Evolutionary conservation across 2,329 filamentous ascomycete genomes (phyloP), one percentile per base, ranked within the genome.

Genomic region (Kalmusia sp.): DNA sequence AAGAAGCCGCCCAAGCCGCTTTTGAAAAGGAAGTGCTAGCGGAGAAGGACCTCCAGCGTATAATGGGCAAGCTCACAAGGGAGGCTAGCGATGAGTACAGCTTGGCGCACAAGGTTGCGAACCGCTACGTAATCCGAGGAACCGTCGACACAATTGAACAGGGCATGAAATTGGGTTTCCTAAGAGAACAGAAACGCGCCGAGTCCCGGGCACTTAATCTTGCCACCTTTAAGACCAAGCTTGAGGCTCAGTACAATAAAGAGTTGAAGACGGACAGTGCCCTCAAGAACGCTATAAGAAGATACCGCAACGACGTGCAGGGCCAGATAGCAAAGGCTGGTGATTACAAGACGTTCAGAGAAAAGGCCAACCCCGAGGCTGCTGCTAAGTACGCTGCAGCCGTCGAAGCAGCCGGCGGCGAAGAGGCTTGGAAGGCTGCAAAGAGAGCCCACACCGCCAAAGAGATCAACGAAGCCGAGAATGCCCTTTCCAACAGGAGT

Each of bases 131-230:
- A 7, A 25, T 21, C 3, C 48, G 56, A 19, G 56, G 57, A 1
- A n/a, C 55, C 3, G 64, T 67, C n/a, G 64, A 68, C 44, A 67
- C 57, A 15, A 34, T 52, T 22, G 63, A 66, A 30, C 62, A 67
- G 12, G 65, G 63, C 9, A 25, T 68, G 24, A 67, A 65, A 43
- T 47, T 68, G 11, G 64, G 64, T 19, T 65, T 67, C 11, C 39
- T 68, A 1, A 62, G 64, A 34, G 54, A 57, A 6, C 55, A 54
- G 11, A 58, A 66, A 48, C 62, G 62, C 3, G 47, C 45, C 27
- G 58, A 60, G 25, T 48, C 55, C 11, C 11, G 27, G 9, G 25
- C 30, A 25, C 51, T 54, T 22, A 55, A 54, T 4, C 30, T 53
- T 11, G 59, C 49, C 2, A 12, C 6, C 11, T 59, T 61, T 34